A percentile compares a stretch with the other conserved stretches of the same genome.
Conservation (phyloP, 371 early-diverging fungal genomes). For the Rhizopus microsporus region DNA sequence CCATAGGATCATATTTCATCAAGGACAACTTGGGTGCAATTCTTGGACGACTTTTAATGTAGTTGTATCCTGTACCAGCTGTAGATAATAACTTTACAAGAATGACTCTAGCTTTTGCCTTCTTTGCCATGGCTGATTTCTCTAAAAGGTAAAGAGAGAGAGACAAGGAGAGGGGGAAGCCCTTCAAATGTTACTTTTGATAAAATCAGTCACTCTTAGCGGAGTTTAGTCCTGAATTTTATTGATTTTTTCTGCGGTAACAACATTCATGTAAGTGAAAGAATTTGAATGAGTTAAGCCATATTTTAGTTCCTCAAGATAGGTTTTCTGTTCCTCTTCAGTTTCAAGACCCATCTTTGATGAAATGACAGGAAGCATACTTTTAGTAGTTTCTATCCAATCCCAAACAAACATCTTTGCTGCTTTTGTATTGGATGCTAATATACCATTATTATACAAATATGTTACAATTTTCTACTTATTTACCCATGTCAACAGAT, state of each 20-base stretch:
- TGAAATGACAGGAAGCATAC: conserved; percentile 18
- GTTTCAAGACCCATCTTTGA: conserved; percentile 14
- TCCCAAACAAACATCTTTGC: conserved; percentile 27
- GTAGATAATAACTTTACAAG: conserved; percentile 78
- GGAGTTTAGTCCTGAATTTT: too few species aligned
- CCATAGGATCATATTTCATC: conserved; percentile 84
- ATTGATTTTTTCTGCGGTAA: conserved; percentile 13
- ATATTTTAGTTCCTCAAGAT: background rate
- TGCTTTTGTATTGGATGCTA: conserved; percentile 15
- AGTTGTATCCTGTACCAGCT: conserved; percentile 84
- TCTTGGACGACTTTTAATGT: conserved; percentile 76
- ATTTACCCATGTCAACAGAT: conserved; percentile 28
- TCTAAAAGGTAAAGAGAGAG: too few species aligned
- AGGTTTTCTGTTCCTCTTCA: conserved; percentile 6
- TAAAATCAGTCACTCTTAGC: too few species aligned
- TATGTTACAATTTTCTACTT: background rate
- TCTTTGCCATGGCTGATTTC: conserved; percentile 66
- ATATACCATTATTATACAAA: background rate
- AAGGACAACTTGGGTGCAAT: conserved; percentile 72
- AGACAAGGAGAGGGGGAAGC: background rate
- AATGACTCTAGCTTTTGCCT: conserved; percentile 83
- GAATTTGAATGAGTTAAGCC: conserved; percentile 4
- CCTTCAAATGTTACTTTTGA: background rate
- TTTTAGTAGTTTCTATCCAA: conserved; percentile 20
- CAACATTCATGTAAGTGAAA: conserved; percentile 13